phyloP scores from a whole-genome alignment of 2,329 filamentous ascomycete genomes.

The Didymella pinodella region DNA sequence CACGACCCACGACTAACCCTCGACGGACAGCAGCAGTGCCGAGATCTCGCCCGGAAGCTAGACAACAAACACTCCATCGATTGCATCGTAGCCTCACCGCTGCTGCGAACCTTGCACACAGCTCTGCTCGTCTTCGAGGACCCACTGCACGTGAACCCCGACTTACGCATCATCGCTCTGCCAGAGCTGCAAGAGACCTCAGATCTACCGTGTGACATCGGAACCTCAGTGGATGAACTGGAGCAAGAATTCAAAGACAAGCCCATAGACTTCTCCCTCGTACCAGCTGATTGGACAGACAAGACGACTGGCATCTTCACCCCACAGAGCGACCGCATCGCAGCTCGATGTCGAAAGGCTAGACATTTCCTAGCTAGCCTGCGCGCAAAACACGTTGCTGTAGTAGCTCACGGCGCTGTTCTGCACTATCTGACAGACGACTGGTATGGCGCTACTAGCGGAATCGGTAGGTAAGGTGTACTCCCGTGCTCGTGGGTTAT shows the following conservation, averaged over 20 bases:
- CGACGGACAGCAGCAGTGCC: slow-evolving; percentile 75
- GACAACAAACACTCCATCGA: slow-evolving; percentile 57
- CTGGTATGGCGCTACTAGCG: slow-evolving; percentile 55
- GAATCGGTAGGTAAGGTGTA: slow-evolving; percentile 23
- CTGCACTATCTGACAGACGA: slow-evolving; percentile 84
- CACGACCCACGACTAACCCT: slow-evolving; percentile 79
- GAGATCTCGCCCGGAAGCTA: slow-evolving; percentile 58
- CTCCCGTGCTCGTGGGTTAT: not conserved
- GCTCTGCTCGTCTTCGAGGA: slow-evolving; percentile 71
- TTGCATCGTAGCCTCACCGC: slow-evolving; percentile 76
- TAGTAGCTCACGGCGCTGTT: slow-evolving; percentile 82
- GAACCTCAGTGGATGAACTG: slow-evolving; percentile 55
- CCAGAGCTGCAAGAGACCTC: slow-evolving; percentile 82
- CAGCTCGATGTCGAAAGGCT: slow-evolving; percentile 10
- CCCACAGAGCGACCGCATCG: slow-evolving; percentile 50
- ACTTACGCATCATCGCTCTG: slow-evolving; percentile 62
- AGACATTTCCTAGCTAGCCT: slow-evolving; percentile 19
- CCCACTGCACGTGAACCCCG: slow-evolving; percentile 44
- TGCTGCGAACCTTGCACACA: slow-evolving; percentile 80
- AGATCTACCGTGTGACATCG: slow-evolving; percentile 76
- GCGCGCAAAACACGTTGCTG: slow-evolving; percentile 63
- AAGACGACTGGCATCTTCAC: slow-evolving; percentile 36
- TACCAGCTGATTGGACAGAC: slow-evolving; percentile 68
- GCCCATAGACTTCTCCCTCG: slow-evolving; percentile 67
- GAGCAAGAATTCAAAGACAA: slow-evolving; percentile 66